A percentile compares a stretch with the other conserved stretches of the same genome.
These are phyloP conservation scores for Calocera cornea DNA, from an alignment of 768 basidiomycete genomes.

Conservation along the genomic window DNA sequence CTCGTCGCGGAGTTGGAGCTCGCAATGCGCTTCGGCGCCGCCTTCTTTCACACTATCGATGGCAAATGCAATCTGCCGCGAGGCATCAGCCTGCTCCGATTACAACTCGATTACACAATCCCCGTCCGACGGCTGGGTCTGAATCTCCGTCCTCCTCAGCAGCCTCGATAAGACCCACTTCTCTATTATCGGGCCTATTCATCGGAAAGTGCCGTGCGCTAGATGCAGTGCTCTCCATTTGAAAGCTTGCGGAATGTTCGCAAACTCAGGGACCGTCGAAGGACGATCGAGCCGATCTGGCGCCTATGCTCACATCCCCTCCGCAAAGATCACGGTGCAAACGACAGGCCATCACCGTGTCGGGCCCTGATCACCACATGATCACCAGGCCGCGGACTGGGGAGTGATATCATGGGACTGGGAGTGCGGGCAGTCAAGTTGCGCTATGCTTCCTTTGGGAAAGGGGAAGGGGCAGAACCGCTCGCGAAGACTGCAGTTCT, in stretches of 20 bases:
- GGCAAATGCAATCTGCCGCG: background rate
- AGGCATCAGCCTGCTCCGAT: background rate
- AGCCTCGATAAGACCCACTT: background rate
- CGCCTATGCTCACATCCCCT: too few species aligned
- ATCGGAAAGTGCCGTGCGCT: too few species aligned
- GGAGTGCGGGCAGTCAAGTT: background rate
- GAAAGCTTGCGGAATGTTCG: too few species aligned
- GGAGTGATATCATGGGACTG: background rate
- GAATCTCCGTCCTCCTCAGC: background rate
- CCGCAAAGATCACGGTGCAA: background rate
- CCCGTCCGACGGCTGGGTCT: background rate
- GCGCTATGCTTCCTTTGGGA: background rate
- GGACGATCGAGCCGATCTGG: too few species aligned
- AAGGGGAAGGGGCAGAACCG: background rate
- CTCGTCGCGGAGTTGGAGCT: background rate
- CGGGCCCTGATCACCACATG: background rate
- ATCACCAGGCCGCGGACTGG: background rate
- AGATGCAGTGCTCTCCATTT: too few species aligned
- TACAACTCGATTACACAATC: constrained; percentile 2
- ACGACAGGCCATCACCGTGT: background rate
- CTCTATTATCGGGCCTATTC: too few species aligned
- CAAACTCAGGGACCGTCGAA: too few species aligned
- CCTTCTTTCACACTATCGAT: background rate
- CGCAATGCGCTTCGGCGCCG: background rate
- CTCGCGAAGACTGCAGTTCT: too few species aligned